A percentile compares a stretch with the other conserved stretches of the same genome.
These are phyloP conservation scores for Geosmithia putterillii DNA, from an alignment of 2,329 filamentous ascomycete genomes.

Conservation along the genomic window DNA sequence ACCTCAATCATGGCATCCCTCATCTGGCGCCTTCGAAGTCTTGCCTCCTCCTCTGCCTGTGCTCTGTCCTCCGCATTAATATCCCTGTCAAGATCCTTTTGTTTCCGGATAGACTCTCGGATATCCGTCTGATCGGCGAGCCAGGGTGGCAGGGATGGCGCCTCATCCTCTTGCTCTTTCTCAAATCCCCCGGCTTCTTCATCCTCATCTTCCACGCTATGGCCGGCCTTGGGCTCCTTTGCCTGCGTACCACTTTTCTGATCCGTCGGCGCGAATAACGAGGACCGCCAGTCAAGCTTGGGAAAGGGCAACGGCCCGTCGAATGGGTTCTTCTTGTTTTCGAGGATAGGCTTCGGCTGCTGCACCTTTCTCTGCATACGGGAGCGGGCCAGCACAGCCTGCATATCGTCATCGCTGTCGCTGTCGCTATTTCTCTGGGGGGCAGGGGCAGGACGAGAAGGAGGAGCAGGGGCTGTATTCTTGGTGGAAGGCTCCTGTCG, in stretches of 20 bases:
- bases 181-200: slow-evolving; percentile 17
- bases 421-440: slow-evolving; percentile 42
- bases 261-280: slow-evolving; percentile 36
- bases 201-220: slow-evolving; percentile 9
- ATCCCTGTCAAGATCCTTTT: slow-evolving; percentile 41
- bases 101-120: slow-evolving; percentile 46
- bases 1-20: slow-evolving; percentile 47
- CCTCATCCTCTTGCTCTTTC: slow-evolving; percentile 23
- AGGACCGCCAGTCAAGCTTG: slow-evolving; percentile 60
- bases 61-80: slow-evolving; percentile 54
- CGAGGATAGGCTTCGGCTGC: slow-evolving; percentile 22
- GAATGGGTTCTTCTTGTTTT: slow-evolving; percentile 51
- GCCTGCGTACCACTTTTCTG: slow-evolving; percentile 10
- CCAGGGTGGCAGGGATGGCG: slow-evolving; percentile 65
- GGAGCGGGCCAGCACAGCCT: slow-evolving; percentile 62
- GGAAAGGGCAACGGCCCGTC: slow-evolving; percentile 84
- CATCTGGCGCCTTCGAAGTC: slow-evolving; percentile 26
- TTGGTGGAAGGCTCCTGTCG: slow-evolving; percentile 10
- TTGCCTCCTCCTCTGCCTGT: slow-evolving; percentile 42
- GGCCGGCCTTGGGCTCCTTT: slow-evolving; percentile 15
- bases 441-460: too few species aligned
- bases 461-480: slow-evolving; percentile 1
- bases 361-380: slow-evolving; percentile 44
- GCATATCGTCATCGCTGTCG: slow-evolving; percentile 71
- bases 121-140: slow-evolving; percentile 56